phyloP scores from a whole-genome alignment of 352 stramenopile species.

The Globisporangium paroecandrum region DNA sequence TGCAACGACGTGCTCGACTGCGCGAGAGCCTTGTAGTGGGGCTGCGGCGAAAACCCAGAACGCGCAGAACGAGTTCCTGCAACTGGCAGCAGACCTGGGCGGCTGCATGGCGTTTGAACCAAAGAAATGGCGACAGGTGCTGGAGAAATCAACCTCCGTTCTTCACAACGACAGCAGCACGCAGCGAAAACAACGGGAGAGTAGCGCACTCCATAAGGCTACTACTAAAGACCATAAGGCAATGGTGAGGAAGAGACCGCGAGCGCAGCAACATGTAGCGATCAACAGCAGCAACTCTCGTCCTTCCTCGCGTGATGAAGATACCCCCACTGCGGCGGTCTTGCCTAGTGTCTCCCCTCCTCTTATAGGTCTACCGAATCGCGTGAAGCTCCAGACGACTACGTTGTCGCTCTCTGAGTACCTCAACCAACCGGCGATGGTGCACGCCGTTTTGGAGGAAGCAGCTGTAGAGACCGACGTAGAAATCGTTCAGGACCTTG shows the following conservation, averaged over 20 bases:
- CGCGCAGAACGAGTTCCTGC: constrained; percentile 38
- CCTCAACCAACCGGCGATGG: constrained; percentile 40
- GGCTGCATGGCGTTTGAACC: constrained; percentile 55
- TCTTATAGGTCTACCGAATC: neutral
- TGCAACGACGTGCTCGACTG: neutral
- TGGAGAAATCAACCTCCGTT: constrained; percentile 35
- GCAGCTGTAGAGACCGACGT: neutral
- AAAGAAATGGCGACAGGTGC: constrained; percentile 46
- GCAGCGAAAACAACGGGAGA: neutral
- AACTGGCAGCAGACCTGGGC: constrained; percentile 41
- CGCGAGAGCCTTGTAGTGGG: neutral
- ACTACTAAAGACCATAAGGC: neutral
- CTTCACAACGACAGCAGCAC: constrained; percentile 8
- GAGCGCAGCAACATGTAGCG: neutral
- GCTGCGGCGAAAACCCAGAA: neutral
- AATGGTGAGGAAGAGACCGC: neutral
- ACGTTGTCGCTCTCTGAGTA: constrained; percentile 33
- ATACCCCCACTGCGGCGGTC: neutral
- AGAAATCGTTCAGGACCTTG: neutral
- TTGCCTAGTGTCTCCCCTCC: constrained; percentile 1
- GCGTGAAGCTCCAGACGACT: neutral
- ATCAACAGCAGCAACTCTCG: neutral
- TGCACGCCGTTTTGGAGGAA: constrained; percentile 30
- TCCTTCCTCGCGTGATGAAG: constrained; percentile 35
- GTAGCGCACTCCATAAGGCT: neutral